Evolutionary conservation across 2,329 filamentous ascomycete genomes (phyloP).

Genomic region (Colletotrichum noveboracense): DNA sequence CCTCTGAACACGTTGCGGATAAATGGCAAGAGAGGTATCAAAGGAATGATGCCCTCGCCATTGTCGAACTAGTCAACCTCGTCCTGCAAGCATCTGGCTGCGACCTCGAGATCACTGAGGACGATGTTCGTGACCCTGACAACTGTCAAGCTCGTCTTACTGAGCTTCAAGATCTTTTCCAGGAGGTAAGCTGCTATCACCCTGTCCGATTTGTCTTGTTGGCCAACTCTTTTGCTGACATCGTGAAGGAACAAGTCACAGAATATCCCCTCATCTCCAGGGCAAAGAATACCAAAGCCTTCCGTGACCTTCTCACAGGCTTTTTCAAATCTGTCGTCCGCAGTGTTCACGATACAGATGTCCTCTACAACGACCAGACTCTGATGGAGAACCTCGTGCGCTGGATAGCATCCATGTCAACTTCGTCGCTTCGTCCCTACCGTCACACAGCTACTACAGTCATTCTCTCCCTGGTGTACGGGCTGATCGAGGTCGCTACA

Average conservation of each 20-base stretch:
- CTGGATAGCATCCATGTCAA: constrained; percentile 92
- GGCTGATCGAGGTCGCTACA: constrained; percentile 75
- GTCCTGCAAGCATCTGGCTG: constrained; percentile 79
- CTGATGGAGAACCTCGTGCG: constrained; percentile 88
- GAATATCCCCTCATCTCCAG: constrained; percentile 93
- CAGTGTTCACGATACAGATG: constrained; percentile 80
- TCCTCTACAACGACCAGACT: constrained; percentile 77
- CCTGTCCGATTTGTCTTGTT: neutral
- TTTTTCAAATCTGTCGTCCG: constrained; percentile 82
- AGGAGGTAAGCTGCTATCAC: constrained; percentile 62
- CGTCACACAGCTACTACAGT: constrained; percentile 92
- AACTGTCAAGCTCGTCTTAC: constrained; percentile 78
- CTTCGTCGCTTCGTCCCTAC: constrained; percentile 85
- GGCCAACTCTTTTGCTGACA: constrained; percentile 30
- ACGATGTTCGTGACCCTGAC: constrained; percentile 90
- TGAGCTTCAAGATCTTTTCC: constrained; percentile 88
- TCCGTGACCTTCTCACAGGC: constrained; percentile 76
- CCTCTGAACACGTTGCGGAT: constrained; percentile 61
- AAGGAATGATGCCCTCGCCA: constrained; percentile 56
- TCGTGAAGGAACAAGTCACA: constrained; percentile 70
- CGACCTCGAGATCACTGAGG: constrained; percentile 75
- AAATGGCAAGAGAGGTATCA: constrained; percentile 66
- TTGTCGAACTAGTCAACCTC: constrained; percentile 71
- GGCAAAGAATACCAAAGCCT: constrained; percentile 76
- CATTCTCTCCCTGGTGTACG: constrained; percentile 78